Evolutionary conservation across 441 rosid species (phyloP), one percentile per base, ranked within the genome.

Genomic region (Populus hybrid): DNA sequence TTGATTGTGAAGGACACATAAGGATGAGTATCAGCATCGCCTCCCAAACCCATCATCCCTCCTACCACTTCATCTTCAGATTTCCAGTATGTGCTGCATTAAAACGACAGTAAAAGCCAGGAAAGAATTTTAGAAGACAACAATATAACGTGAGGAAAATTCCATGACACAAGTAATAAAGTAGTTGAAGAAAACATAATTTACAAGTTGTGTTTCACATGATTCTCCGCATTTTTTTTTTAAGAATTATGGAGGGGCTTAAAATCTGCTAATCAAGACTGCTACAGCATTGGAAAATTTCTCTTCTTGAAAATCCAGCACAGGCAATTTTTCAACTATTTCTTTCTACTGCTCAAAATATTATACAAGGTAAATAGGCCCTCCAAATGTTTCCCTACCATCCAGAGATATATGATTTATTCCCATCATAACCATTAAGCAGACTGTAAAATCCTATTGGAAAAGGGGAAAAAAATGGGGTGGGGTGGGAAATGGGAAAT

Each of bases 31-130:
- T 93, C 99, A 0, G 88, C 81, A 26, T 97, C 99, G 12, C 94
- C 97, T 42, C 91, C 99, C 69, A 94, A 84, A 75, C 93, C 98
- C 28, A 87, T 92, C 90, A 94, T 86, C 35, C 87, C 93, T 61
- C 84, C 94, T 66, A 85, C 91, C 0, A 77, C 87, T 70, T 95
- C 99, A 73, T 89, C 97, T 77, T 97, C 99, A 20, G 92, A 68
- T 87, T 93, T 93, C 99, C 99, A 97, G 90, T 71, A 97, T 69
- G 87, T 75, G 86, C 99, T 97, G 97, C 90, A 85, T 79, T 84
- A 16, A 81, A 64, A 50, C 38, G 4, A 34, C 9, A 8, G 50
- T 69, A 38, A 67, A 70, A 1, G 65, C 1, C 6, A 23, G 18
- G 24, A 24, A 69, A 59, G 9, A 61, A 8, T 10, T 8, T 42